Evolutionary conservation across 441 rosid species (phyloP), one percentile per base, ranked within the genome.

Genomic region (Bruguiera hainesii): DNA sequence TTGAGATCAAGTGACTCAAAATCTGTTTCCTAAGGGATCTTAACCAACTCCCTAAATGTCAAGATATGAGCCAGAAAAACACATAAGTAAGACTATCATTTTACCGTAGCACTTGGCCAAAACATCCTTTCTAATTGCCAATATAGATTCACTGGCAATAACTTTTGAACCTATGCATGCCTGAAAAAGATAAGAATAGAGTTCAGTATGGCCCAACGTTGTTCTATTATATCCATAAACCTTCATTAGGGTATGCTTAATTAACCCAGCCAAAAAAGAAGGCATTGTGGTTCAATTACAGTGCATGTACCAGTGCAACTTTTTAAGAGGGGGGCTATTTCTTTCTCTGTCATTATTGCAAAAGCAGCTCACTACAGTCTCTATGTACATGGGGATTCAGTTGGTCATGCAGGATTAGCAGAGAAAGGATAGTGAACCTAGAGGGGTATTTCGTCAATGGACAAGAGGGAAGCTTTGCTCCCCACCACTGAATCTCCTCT

Each of bases 111-210:
- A 95, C 85, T 95, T 95, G 69, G 99, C 93, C 77, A 95, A 81
- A 49, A 95, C 99, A 84, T 95, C 99, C 82, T 95, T 95, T 72
- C 97, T 85, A 76, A 95, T 88, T 64, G 99, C 97, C 63, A 98
- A 85, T 55, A 91, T 82, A 19, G 95, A 64, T 80, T 95, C 99
- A 67, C 98, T 95, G 39, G 99, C 97, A 67, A 95, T 89, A 70
- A 95, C 98, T 80, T 90, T 95, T 52, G 99, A 53, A 77, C 99
- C 99, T 68, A 95, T 91, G 83, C 98, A 88, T 70, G 99, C 99
- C 99, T 95, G 88, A 29, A 73, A 71, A 63, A 25, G 55, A 52
- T 60, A 60, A 26, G 58, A 52, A 53, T 20, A 52, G 0, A 46
- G 33, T 65, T 51, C 29, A 29, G 23, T 46, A 9, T 13, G 18